These are phyloP conservation scores for Coriolopsis trogii DNA, from an alignment of 1,284 basidiomycete genomes.

Conservation along the genomic window DNA sequence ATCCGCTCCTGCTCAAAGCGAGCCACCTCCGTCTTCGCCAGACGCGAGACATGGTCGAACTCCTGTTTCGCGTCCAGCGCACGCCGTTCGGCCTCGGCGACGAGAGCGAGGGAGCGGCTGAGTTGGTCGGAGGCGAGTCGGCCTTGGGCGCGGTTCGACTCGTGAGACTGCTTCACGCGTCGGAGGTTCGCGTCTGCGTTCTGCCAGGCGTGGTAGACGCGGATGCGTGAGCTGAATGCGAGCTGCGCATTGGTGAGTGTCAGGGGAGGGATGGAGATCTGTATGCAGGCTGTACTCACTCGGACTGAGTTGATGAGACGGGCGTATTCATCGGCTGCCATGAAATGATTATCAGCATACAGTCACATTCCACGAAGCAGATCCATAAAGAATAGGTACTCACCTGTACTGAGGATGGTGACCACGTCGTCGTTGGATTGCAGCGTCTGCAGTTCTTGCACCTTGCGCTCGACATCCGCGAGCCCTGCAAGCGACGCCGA, in stretches of 20 bases:
- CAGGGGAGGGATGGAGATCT: conserved; percentile 1
- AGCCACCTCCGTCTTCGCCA: conserved; percentile 91
- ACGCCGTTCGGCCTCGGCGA: conserved; percentile 87
- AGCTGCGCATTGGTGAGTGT: conserved; percentile 53
- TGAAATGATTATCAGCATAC: background rate
- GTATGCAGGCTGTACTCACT: conserved; percentile 46
- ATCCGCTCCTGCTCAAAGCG: conserved; percentile 94
- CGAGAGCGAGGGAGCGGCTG: conserved; percentile 69
- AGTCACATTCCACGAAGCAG: background rate
- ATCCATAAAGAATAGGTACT: conserved; percentile 12
- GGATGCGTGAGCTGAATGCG: conserved; percentile 86
- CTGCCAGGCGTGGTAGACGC: conserved; percentile 83
- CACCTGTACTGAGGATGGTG: conserved; percentile 77
- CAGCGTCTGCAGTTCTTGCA: conserved; percentile 68
- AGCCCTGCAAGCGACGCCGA: conserved; percentile 69
- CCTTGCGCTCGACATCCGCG: conserved; percentile 72
- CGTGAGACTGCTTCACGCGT: conserved; percentile 75
- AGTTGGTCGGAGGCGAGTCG: conserved; percentile 67
- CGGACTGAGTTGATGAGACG: conserved; percentile 89
- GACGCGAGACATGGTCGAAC: conserved; percentile 85
- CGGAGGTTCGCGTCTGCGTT: conserved; percentile 75
- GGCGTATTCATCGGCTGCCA: conserved; percentile 86
- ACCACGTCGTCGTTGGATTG: conserved; percentile 82
- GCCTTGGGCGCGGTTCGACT: conserved; percentile 79
- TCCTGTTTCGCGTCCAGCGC: conserved; percentile 82